Base-by-base conservation (phyloP, 2,329 filamentous ascomycete genomes). In the Epichloe glyceriae region DNA sequence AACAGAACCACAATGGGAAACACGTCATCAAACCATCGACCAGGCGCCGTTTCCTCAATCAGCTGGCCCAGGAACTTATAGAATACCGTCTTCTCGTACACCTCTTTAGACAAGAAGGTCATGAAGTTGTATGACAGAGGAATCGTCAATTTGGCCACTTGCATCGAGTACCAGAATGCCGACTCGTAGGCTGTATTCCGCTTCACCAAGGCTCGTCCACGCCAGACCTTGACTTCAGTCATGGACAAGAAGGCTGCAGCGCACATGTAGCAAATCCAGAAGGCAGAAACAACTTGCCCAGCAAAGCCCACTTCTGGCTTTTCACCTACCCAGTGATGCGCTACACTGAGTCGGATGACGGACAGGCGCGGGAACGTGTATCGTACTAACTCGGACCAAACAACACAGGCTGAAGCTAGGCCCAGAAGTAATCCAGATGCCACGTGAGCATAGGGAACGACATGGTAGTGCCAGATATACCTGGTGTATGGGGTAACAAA, bases 211-310 rank as follows among this genome's bases (percentile, higher is more conserved):
- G 93, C 91, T 35, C 93, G 82, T 46, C 94, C 93, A 51, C 93
- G 86, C 93, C 93, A 98, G n/a, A 96, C 89, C 62, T 93, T 94
- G 59, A 95, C 88, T 63, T 95, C 88, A 14, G 85, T 88, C 61
- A 98, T 83, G 7, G 89, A 90, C 52, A 82, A 86, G 47, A 97
- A 78, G 5, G 93, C 88, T 45, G 89, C 89, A 14, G 86, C 76
- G 65, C 87, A 95, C 93, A 98, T 98, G 72, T 98, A 98, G 52
- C 90, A 75, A 54, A 98, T 83, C 93, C 93, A 98, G 14, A 81
- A 72, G 2, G 88, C 83, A 0, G 91, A 86, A 46, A 91, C 84
- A 43, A 89, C 66, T 64, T 98, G 93, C 4, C 89, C 88, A 2
- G 83, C 85, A 58, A 97, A 89, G 17, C 88, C 88, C 54, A 97